These are phyloP conservation scores for Cardamine resedifolia DNA, from an alignment of 345 rosid species.

Conservation along the genomic window DNA sequence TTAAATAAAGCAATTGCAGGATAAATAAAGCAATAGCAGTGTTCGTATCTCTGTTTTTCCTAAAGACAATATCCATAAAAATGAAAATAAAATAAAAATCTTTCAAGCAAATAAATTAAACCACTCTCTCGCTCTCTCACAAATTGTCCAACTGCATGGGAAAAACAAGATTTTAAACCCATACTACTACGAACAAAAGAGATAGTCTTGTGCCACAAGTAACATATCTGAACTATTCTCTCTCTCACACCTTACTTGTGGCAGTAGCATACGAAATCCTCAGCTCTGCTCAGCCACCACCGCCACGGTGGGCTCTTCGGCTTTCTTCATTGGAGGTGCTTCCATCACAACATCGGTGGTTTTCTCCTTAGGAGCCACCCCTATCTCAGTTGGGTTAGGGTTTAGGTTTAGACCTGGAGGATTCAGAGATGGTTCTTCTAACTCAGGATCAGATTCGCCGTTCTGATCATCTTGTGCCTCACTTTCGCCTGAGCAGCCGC, in stretches of 20 bases:
- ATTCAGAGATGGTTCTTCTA: constrained; percentile 10
- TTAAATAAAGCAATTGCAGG: background rate
- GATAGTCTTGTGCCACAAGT: constrained; percentile 19
- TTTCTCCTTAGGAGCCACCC: constrained; percentile 26
- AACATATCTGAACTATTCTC: background rate
- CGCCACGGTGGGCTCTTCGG: constrained; percentile 8
- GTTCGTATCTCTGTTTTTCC: background rate
- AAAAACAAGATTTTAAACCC: background rate
- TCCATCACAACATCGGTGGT: constrained; percentile 39
- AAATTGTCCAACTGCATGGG: background rate
- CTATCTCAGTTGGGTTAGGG: constrained; percentile 15
- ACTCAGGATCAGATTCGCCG: constrained; percentile 15
- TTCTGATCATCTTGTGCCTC: constrained; percentile 37
- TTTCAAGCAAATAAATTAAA: background rate
- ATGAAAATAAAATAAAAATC: background rate
- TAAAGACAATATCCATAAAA: background rate
- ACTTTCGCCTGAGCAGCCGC: constrained; percentile 51
- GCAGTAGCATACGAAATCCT: constrained; percentile 3
- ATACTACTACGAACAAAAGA: constrained; percentile 3
- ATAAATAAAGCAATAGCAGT: too few species aligned
- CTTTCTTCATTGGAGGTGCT: constrained; percentile 33
- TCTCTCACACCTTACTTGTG: background rate
- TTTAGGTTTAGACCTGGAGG: constrained; percentile 10
- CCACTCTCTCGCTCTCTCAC: background rate
- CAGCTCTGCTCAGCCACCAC: constrained; percentile 32